Evolutionary conservation across 2,329 filamentous ascomycete species (phyloP).

Genomic region (Pseudogymnoascus sp.): DNA sequence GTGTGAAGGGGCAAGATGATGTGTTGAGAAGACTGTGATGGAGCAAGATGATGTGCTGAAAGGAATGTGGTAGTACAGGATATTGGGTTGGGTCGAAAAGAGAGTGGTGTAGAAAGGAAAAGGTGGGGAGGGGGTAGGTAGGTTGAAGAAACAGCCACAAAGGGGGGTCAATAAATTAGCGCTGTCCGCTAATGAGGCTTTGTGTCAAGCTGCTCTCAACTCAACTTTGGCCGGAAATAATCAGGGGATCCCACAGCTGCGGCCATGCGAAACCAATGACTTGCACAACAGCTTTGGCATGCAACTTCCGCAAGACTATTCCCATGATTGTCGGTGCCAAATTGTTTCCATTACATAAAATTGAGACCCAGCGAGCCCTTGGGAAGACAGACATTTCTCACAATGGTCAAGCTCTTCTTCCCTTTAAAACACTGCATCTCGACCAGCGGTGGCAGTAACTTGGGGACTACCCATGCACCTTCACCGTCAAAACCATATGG

Average conservation of each 20-base stretch:
- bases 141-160: neutral
- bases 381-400: neutral
- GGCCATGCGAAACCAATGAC: neutral
- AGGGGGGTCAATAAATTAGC: neutral
- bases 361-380: neutral
- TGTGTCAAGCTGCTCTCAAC: neutral
- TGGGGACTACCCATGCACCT: neutral
- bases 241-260: neutral
- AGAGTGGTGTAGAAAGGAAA: neutral
- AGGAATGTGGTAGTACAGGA: neutral
- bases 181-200: neutral
- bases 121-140: neutral
- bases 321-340: neutral
- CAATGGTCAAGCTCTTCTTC: neutral
- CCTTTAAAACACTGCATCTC: neutral
- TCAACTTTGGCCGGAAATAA: neutral
- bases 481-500: neutral
- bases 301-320: neutral
- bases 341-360: neutral
- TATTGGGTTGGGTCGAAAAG: neutral
- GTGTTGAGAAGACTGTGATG: neutral
- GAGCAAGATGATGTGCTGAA: neutral
- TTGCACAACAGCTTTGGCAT: neutral
- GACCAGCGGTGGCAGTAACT: neutral
- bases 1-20: neutral